Conservation (phyloP, 441 rosid species). For the Gossypium aridum region DNA sequence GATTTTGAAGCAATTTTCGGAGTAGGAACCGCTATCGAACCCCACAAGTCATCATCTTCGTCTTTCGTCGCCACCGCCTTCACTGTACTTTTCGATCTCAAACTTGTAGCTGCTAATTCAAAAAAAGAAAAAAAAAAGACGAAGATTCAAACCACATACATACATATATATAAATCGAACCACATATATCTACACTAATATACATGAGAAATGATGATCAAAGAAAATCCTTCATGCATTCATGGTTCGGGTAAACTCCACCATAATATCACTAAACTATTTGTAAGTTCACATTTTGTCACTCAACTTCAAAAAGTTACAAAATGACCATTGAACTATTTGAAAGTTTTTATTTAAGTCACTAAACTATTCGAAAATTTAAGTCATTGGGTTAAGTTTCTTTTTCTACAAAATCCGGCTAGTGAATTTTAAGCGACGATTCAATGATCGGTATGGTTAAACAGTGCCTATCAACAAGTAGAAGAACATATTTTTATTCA, state of each 20-base stretch:
- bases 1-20: slow-evolving; percentile 65
- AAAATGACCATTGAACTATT: neutral
- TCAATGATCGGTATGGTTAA: neutral
- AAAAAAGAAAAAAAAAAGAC: neutral
- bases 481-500: neutral
- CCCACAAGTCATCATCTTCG: slow-evolving; percentile 91
- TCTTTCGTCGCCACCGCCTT: slow-evolving; percentile 32
- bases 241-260: neutral
- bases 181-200: neutral
- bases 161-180: neutral
- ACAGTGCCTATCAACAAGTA: neutral
- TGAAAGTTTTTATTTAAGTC: neutral
- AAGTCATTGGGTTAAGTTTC: neutral
- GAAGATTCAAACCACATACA: neutral
- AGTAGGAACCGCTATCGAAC: slow-evolving; percentile 82
- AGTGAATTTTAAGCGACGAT: too few relatives aligned
- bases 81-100: slow-evolving; percentile 40
- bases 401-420: neutral
- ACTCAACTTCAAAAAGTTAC: neutral
- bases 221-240: neutral
- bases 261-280: neutral
- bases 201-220: neutral
- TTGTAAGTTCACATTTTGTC: neutral
- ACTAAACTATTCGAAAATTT: neutral
- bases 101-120: slow-evolving; percentile 35